phyloP scores from a whole-genome alignment of 495 filamentous ascomycete species.

The Amorphotheca resinae region DNA sequence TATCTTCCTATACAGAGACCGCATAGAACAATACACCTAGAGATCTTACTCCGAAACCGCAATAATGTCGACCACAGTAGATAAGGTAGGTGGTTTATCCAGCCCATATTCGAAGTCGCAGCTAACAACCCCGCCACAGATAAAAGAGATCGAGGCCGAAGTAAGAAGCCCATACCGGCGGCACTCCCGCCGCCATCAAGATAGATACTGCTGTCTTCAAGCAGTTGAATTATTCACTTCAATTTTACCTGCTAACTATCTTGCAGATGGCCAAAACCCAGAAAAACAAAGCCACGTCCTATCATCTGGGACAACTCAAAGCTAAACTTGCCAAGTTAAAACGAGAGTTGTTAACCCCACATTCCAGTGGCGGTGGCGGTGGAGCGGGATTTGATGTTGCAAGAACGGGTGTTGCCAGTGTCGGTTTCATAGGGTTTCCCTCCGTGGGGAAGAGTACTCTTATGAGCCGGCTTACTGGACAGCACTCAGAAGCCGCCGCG shows the following conservation, averaged over 20 bases:
- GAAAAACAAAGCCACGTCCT: conserved; percentile 97
- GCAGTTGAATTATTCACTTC: conserved; percentile 5
- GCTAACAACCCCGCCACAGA: conserved; percentile 41
- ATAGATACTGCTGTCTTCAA: neutral
- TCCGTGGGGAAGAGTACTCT: conserved; percentile 97
- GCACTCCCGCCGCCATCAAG: neutral
- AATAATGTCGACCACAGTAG: conserved; percentile 90
- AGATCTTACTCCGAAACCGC: conserved; percentile 1
- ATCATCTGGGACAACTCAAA: conserved; percentile 79
- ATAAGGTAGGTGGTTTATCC: conserved; percentile 58
- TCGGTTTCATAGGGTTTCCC: conserved; percentile 81
- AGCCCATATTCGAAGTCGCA: neutral
- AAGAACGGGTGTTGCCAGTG: conserved; percentile 89
- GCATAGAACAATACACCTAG: neutral
- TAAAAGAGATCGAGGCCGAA: conserved; percentile 95
- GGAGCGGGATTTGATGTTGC: conserved; percentile 97
- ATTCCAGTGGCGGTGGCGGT: conserved; percentile 64
- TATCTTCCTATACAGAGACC: neutral
- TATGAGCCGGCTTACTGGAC: conserved; percentile 87
- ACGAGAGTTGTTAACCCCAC: conserved; percentile 83
- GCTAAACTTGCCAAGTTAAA: conserved; percentile 97
- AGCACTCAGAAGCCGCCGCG: conserved; percentile 92
- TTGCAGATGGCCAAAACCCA: conserved; percentile 83
- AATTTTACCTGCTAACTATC: conserved; percentile 13
- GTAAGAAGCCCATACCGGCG: conserved; percentile 25